phyloP scores from a whole-genome alignment of 78 protist species.

The Speleostelium caveatum region DNA sequence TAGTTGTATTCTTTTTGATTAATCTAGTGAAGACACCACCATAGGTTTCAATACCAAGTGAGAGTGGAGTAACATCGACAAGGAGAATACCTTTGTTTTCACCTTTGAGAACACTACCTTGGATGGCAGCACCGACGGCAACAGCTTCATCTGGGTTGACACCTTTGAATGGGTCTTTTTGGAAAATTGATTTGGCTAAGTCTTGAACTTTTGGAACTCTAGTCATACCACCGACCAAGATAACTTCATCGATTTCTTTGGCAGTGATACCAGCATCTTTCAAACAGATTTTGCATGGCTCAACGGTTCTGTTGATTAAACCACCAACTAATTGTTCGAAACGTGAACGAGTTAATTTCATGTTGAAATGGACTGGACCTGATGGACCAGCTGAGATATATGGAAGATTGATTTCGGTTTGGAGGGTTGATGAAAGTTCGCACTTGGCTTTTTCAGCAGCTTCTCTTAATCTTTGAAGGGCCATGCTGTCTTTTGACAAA shows the following conservation, averaged over 20 bases:
- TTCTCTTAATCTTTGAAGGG: conserved; percentile 98
- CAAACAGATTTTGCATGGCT: conserved; percentile 94
- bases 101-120: conserved; percentile 98
- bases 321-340: conserved; percentile 90
- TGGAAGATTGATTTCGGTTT: conserved; percentile 97
- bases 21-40: conserved; percentile 93
- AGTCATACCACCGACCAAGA: conserved; percentile 99
- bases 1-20: conserved; percentile 94
- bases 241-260: conserved; percentile 95
- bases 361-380: conserved; percentile 97
- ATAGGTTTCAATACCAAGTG: conserved; percentile 91
- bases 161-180: conserved; percentile 94
- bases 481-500: conserved; percentile 90
- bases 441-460: conserved; percentile 99
- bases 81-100: conserved; percentile 77
- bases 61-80: conserved; percentile 91
- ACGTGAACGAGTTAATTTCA: conserved; percentile 91
- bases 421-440: conserved; percentile 95
- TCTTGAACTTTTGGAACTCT: conserved; percentile 98
- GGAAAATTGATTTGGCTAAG: conserved; percentile 90
- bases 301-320: conserved; percentile 92
- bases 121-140: conserved; percentile 99
- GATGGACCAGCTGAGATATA: conserved; percentile 97
- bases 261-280: conserved; percentile 94
- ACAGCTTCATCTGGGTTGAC: conserved; percentile 99